phyloP scores from a whole-genome alignment of 1,284 basidiomycete species.

The Trichosporon sp. region DNA sequence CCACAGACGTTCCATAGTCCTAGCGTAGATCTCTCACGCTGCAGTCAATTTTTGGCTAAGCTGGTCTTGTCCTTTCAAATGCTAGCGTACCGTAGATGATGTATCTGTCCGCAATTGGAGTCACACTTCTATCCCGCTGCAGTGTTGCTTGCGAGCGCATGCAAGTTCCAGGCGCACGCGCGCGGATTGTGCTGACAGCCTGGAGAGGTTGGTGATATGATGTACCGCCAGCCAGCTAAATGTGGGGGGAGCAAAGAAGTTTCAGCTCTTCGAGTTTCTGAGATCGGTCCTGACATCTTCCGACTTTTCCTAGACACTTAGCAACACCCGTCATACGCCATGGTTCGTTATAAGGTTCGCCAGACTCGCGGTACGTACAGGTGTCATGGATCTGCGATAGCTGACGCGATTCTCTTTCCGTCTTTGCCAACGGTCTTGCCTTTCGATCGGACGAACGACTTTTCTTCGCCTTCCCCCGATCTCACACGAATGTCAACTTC shows the following conservation, averaged over 20 bases:
- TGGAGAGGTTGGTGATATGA: too few species aligned
- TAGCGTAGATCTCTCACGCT: background rate
- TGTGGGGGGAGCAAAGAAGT: background rate
- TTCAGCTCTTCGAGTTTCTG: background rate
- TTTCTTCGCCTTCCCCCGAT: background rate
- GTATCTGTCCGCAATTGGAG: constrained; percentile 3
- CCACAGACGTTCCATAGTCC: background rate
- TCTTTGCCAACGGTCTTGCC: background rate
- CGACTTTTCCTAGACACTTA: background rate
- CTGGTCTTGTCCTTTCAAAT: background rate
- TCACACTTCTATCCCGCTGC: background rate
- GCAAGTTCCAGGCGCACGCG: too few species aligned
- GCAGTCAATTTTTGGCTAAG: background rate
- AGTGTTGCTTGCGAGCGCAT: background rate
- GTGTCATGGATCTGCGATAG: background rate
- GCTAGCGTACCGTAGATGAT: constrained; percentile 1
- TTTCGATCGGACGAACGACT: background rate
- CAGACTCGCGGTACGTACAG: background rate
- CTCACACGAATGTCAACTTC: background rate
- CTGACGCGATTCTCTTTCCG: background rate
- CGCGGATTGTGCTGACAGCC: too few species aligned
- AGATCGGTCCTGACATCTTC: background rate
- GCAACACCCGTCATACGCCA: background rate
- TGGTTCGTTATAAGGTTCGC: constrained; percentile 1
- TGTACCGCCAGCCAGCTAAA: background rate